phyloP scores from a whole-genome alignment of 2,329 filamentous ascomycete genomes.

The Hirsutella minnesotensis region DNA sequence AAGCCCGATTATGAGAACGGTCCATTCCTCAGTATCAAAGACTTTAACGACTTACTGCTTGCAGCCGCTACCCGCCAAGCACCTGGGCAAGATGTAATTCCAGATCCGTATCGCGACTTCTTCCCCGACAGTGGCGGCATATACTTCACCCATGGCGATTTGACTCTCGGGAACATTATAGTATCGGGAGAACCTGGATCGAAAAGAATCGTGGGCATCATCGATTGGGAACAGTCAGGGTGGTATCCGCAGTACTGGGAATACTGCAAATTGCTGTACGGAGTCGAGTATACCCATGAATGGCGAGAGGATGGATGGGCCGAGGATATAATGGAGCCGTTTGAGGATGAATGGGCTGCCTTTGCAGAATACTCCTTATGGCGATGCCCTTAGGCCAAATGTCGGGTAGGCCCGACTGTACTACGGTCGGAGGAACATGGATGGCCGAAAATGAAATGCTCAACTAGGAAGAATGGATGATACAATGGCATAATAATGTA shows the following conservation, averaged over 20 bases:
- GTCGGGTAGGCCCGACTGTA: too few relatives aligned
- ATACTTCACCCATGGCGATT: constrained; percentile 30
- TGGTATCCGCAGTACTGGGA: constrained; percentile 34
- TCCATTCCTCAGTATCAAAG: constrained; percentile 8
- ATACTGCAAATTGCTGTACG: constrained; percentile 18
- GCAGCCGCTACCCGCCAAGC: constrained; percentile 9
- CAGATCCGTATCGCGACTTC: constrained; percentile 5
- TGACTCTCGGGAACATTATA: constrained; percentile 33
- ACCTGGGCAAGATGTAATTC: constrained; percentile 4
- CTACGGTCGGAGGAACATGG: too few relatives aligned
- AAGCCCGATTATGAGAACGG: constrained; percentile 9
- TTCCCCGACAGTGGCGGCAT: constrained; percentile 9
- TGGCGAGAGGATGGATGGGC: constrained; percentile 10
- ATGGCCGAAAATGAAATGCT: too few relatives aligned
- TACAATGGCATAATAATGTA: too few relatives aligned
- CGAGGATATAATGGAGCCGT: constrained; percentile 9
- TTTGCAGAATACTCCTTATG: constrained; percentile 8
- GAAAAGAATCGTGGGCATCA: constrained; percentile 23
- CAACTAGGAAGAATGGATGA: too few relatives aligned
- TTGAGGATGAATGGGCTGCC: constrained; percentile 5
- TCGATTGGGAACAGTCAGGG: constrained; percentile 35
- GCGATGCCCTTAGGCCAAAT: constrained; percentile 5
- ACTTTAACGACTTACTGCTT: constrained; percentile 11
- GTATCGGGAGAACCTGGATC: constrained; percentile 15
- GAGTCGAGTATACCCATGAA: constrained; percentile 7